phyloP scores from a whole-genome alignment of 495 filamentous ascomycete species.

The Aspergillus biplanus region DNA sequence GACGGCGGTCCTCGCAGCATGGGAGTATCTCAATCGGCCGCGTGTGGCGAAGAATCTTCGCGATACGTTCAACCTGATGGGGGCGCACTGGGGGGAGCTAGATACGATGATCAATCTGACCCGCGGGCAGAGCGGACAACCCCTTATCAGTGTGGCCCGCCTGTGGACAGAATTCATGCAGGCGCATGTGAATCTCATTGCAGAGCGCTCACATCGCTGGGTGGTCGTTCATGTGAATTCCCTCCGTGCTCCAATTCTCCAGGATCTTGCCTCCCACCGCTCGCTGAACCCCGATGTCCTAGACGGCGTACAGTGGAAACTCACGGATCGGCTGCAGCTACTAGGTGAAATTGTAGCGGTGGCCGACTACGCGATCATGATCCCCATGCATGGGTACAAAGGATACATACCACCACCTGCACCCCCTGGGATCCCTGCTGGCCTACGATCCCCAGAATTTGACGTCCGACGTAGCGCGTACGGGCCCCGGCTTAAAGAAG shows the following conservation, averaged over 20 bases:
- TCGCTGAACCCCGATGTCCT: slow-evolving; percentile 7
- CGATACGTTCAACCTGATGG: slow-evolving; percentile 36
- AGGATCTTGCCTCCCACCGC: slow-evolving; percentile 8
- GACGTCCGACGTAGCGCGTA: slow-evolving; percentile 18
- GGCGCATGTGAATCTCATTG: slow-evolving; percentile 30
- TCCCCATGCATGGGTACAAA: slow-evolving; percentile 32
- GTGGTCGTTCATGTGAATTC: slow-evolving; percentile 27
- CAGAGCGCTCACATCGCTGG: slow-evolving; percentile 36
- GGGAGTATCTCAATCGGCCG: slow-evolving; percentile 34
- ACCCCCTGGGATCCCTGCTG: neutral
- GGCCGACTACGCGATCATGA: slow-evolving; percentile 31
- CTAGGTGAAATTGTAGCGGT: slow-evolving; percentile 24
- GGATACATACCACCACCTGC: slow-evolving; percentile 18
- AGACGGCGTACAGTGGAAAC: slow-evolving; percentile 24
- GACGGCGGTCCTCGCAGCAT: slow-evolving; percentile 33
- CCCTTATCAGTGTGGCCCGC: slow-evolving; percentile 22
- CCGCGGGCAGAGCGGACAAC: neutral
- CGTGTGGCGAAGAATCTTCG: slow-evolving; percentile 28
- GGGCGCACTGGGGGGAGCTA: slow-evolving; percentile 26
- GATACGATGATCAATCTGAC: slow-evolving; percentile 25
- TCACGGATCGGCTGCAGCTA: slow-evolving; percentile 30
- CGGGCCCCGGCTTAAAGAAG: slow-evolving; percentile 13
- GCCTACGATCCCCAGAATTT: slow-evolving; percentile 10
- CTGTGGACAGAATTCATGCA: slow-evolving; percentile 37
- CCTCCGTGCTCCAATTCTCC: slow-evolving; percentile 27